Evolutionary conservation across 2,329 filamentous ascomycete genomes (phyloP).

Genomic region (Fusarium sp.): DNA sequence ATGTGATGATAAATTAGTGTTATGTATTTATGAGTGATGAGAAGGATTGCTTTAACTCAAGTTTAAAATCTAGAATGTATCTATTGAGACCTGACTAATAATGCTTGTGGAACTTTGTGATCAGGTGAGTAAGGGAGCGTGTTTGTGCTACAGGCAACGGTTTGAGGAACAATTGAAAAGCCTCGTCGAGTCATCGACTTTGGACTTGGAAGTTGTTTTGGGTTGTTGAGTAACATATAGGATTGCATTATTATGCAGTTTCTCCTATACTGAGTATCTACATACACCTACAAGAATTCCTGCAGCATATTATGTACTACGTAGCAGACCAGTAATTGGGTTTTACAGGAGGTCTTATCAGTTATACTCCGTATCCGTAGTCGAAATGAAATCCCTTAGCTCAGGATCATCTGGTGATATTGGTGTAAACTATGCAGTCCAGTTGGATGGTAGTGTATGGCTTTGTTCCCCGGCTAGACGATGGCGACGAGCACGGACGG

Average conservation of each 20-base stretch:
- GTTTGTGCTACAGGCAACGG: constrained; percentile 14
- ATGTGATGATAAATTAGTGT: not conserved
- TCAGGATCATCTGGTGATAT: not conserved
- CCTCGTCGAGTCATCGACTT: constrained; percentile 7
- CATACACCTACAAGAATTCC: not conserved
- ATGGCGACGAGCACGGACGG: not conserved
- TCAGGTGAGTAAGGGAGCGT: not conserved
- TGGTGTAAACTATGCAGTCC: not conserved
- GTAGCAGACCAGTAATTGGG: too few relatives aligned
- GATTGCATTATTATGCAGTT: not conserved
- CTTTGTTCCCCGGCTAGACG: not conserved
- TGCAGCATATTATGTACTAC: not conserved
- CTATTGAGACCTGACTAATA: not conserved
- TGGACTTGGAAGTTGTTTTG: constrained; percentile 8
- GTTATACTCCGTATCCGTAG: too few relatives aligned
- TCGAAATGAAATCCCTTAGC: not conserved
- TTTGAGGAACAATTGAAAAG: constrained; percentile 4
- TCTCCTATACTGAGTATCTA: not conserved
- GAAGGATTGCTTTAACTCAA: not conserved
- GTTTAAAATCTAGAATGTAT: not conserved
- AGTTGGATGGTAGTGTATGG: not conserved
- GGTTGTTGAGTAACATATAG: not conserved
- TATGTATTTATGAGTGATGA: constrained; percentile 25
- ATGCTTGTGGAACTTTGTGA: not conserved
- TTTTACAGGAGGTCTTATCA: too few relatives aligned